These are phyloP conservation scores for Penicillium nucicola DNA, from an alignment of 495 filamentous ascomycete species.

Conservation along the genomic window DNA sequence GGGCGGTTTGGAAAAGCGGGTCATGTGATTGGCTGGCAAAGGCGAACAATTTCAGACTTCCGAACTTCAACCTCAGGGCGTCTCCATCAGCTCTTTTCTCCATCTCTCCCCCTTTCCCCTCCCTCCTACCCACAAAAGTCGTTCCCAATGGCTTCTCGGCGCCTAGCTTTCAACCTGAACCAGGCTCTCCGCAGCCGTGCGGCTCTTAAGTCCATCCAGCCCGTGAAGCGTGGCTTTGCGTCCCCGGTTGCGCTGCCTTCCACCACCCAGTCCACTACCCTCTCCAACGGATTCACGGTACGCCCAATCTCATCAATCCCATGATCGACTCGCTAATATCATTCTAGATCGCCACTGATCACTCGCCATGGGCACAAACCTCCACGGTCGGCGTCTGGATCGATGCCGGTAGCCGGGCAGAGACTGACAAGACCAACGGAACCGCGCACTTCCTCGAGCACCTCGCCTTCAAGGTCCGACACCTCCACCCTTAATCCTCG, in stretches of 20 bases:
- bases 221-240: constrained; percentile 78
- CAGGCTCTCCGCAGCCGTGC: constrained; percentile 80
- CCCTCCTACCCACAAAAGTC: constrained; percentile 24
- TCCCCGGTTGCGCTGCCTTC: constrained; percentile 70
- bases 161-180: constrained; percentile 84
- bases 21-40: constrained; percentile 49
- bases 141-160: constrained; percentile 84
- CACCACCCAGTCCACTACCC: constrained; percentile 90
- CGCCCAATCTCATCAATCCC: constrained; percentile 32
- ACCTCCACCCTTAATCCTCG: background rate
- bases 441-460: constrained; percentile 99
- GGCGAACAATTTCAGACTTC: constrained; percentile 51
- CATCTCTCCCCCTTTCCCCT: constrained; percentile 26
- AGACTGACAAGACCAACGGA: constrained; percentile 98
- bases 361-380: constrained; percentile 97
- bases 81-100: constrained; percentile 36
- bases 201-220: constrained; percentile 67
- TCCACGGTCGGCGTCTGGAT: constrained; percentile 99
- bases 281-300: constrained; percentile 97
- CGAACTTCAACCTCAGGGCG: constrained; percentile 50
- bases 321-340: constrained; percentile 36
- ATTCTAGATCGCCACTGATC: constrained; percentile 87
- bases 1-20: constrained; percentile 45
- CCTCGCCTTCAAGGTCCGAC: constrained; percentile 91
- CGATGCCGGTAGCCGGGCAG: constrained; percentile 94